These are phyloP conservation scores for Antrodiella citrinella DNA, from an alignment of 768 basidiomycete genomes.

Conservation along the genomic window DNA sequence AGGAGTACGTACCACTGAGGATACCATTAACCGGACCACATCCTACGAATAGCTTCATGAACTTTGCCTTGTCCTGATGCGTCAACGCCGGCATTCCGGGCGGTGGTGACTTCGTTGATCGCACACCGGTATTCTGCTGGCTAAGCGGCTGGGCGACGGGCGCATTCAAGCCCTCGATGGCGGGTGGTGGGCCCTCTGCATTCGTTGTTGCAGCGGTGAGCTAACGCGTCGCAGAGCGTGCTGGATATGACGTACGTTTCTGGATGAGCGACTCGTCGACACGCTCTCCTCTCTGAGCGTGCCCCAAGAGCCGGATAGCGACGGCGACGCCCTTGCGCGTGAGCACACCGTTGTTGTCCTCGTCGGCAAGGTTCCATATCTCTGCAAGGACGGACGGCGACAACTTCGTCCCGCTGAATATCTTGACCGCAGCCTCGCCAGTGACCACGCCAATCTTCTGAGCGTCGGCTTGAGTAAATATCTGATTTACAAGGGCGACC, in stretches of 20 bases:
- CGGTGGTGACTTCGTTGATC: constrained; percentile 57
- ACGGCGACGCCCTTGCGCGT: constrained; percentile 81
- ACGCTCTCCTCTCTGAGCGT: constrained; percentile 82
- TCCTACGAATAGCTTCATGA: constrained; percentile 66
- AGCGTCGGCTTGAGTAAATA: constrained; percentile 67
- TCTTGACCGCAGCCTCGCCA: constrained; percentile 83
- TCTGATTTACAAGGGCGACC: constrained; percentile 57
- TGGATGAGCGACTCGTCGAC: constrained; percentile 51
- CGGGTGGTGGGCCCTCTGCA: constrained; percentile 77
- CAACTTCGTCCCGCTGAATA: constrained; percentile 81
- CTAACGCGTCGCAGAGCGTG: background rate
- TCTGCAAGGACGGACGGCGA: constrained; percentile 74
- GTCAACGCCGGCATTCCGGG: constrained; percentile 59
- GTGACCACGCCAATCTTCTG: constrained; percentile 79
- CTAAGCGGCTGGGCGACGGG: constrained; percentile 28
- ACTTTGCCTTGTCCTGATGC: constrained; percentile 78
- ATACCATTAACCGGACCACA: constrained; percentile 70
- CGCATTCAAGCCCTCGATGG: constrained; percentile 58
- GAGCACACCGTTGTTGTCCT: constrained; percentile 89
- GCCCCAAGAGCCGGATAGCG: constrained; percentile 86
- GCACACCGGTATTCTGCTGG: constrained; percentile 42
- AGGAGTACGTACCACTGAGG: constrained; percentile 50
- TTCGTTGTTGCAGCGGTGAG: constrained; percentile 3
- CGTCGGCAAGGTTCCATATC: constrained; percentile 90
- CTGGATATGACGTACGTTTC: constrained; percentile 45